Percentiles rank a stretch among this genome's conserved stretches.
These are phyloP conservation scores for Naganishia liquefaciens DNA, from an alignment of 1,284 basidiomycete genomes.

Conservation along the genomic window DNA sequence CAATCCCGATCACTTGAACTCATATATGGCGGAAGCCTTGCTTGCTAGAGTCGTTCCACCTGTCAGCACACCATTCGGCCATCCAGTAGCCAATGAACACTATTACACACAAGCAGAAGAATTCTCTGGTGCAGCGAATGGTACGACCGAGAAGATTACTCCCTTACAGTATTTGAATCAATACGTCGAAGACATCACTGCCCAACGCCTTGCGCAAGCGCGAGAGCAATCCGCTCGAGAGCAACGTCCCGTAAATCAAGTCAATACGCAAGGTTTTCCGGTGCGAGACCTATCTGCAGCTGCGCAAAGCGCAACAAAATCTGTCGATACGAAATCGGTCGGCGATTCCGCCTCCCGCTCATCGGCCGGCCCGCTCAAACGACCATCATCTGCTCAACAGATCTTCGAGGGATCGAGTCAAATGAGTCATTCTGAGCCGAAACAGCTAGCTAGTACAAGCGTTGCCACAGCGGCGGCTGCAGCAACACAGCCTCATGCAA, in stretches of 20 bases:
- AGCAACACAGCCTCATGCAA: neutral
- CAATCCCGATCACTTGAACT: neutral
- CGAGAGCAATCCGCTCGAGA: conserved; percentile 1
- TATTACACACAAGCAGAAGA: conserved; percentile 8
- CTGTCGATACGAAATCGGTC: too few species aligned
- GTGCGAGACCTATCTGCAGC: neutral
- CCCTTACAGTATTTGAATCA: conserved; percentile 18
- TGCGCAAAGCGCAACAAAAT: neutral
- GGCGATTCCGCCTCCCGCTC: neutral
- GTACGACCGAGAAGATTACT: neutral
- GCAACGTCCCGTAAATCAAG: neutral
- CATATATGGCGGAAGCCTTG: conserved; percentile 19
- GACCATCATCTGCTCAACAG: conserved; percentile 9
- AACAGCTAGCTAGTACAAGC: conserved; percentile 13
- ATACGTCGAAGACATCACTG: conserved; percentile 19
- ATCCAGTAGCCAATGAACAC: conserved; percentile 11
- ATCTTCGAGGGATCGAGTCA: conserved; percentile 5
- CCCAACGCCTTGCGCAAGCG: conserved; percentile 10
- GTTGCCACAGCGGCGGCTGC: neutral
- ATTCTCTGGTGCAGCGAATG: neutral
- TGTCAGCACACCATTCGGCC: conserved; percentile 20
- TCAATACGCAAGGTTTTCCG: conserved; percentile 13
- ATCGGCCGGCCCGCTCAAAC: neutral
- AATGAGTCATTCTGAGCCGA: conserved; percentile 10
- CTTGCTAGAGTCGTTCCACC: conserved; percentile 14